Conservation (phyloP, 148 eudicot species). For the Amaranthus hypochondriacus region DNA sequence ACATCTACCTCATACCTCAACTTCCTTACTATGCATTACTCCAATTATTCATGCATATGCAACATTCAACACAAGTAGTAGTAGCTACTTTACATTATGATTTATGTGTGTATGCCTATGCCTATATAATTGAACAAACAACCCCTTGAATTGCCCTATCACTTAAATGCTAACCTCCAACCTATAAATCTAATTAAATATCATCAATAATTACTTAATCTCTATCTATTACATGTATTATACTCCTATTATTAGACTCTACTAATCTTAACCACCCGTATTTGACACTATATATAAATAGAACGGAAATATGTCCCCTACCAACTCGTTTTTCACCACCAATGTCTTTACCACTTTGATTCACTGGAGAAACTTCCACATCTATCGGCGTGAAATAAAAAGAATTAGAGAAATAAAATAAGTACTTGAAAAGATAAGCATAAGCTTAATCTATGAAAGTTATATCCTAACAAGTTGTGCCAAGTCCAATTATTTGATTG, state of each 20-base stretch:
- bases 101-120: background rate
- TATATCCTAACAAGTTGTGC: too few species aligned
- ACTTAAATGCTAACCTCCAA: constrained; percentile 14
- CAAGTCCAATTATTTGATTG: too few species aligned
- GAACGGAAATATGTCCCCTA: too few species aligned
- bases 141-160: constrained; percentile 2
- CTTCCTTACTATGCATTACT: background rate
- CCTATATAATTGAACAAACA: background rate
- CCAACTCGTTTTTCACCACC: too few species aligned
- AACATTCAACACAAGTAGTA: constrained; percentile 14
- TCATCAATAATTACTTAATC: constrained; percentile 7
- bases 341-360: too few species aligned
- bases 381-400: too few species aligned
- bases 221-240: background rate
- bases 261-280: background rate
- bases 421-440: too few species aligned
- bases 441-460: too few species aligned
- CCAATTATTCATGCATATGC: constrained; percentile 18
- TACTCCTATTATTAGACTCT: background rate
- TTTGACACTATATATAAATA: too few species aligned
- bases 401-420: too few species aligned
- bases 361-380: too few species aligned
- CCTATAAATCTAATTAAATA: constrained; percentile 3
- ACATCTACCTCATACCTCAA: constrained; percentile 6
- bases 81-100: constrained; percentile 1